Base-by-base conservation (phyloP, 2,329 filamentous ascomycete genomes). In the Colletotrichum sp. region DNA sequence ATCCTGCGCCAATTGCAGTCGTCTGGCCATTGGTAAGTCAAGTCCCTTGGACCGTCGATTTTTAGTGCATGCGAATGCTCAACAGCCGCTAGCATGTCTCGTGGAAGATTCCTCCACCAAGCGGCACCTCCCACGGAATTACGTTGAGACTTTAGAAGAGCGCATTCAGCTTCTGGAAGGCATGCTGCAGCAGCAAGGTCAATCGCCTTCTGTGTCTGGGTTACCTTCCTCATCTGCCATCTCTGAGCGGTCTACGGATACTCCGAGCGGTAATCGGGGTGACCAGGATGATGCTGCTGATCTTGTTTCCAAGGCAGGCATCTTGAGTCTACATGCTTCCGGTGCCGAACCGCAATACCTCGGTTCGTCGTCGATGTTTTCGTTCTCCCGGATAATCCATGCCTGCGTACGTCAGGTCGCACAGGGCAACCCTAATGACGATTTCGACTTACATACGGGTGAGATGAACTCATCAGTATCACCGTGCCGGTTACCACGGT, bases 101-200 rank as follows among this genome's bases (percentile, higher is more conserved):
- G 73, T 80, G 1, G 81, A 82, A 68, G 81, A 84, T 70, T 81
- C 81, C 0, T 57, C 70, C 6, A 82, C 81, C 1, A 81, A 79
- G 49, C 76, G 71, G 34, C 78, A 79, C 7, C 78, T 70, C 15
- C 82, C 83, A n/a, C 78, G 82, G 5, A 82, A 83, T 68, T 84
- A 84, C 34, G 21, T 84, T 5, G 78, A 82, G 62, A 77, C 76
- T 1, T 64, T 84, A 18, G 82, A 84, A 44, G 62, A 78, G 44
- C 79, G 81, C 0, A 72, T 84, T 2, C 79, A 78, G 8, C 55
- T 75, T 52, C 78, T 83, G 9, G 81, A 83, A 67, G 62, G 69
- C 7, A 16, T 30, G 21, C 36, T 69, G 16, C 69, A 69, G 8
- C 62, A 5, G n/a, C 21, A 60, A 64, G 13, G 7, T 16, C 62